Evolutionary conservation across 164 flowering plant species (phyloP), one percentile per base, ranked within the genome.

Genomic region (Dillenia turbinata): DNA sequence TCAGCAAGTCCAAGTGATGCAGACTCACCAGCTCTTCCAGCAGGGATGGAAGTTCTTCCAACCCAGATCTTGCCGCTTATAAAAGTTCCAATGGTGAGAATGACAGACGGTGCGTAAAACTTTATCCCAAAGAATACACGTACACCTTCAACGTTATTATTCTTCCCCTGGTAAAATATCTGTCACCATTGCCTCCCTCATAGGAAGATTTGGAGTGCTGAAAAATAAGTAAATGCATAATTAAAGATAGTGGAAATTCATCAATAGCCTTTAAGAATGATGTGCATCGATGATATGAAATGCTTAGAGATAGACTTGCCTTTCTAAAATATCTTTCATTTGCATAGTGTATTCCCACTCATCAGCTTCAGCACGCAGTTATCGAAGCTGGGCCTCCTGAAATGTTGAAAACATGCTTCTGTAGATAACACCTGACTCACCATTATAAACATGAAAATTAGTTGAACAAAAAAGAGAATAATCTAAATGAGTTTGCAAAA

Each of bases 1-100:
- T 94, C 98, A 33, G 97, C 89, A 58, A 94, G 84, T 50, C 98
- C 98, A 63, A 74, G 81, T 66, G 97, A 89, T 66, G 98, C 97
- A 66, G 98, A 87, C 68, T 94, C 98, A 47, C 98, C 98, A 80
- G 98, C 98, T 77, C 98, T 79, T 60, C 98, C 98, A 3, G 98
- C 96, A 69, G 96, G 82, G 97, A 90, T 87, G 54, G 93, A 90
- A 51, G 85, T 82, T 81, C 77, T 82, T 56, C 98, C 98, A 71
- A 94, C 90, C 98, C 98, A 94, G 57, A 94, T 90, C 77, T 89
- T 94, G 52, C 98, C 97, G 73, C 97, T 91, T 97, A 90, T 94
- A 73, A 94, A 94, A 52, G 98, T 94, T 44, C 98, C 98, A 57
- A 97, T 94, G 8, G 97, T 94, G 62, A 94, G 91, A 71, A 94